Conservation (phyloP, 1,284 basidiomycete species). For the Moniliella sp. region DNA sequence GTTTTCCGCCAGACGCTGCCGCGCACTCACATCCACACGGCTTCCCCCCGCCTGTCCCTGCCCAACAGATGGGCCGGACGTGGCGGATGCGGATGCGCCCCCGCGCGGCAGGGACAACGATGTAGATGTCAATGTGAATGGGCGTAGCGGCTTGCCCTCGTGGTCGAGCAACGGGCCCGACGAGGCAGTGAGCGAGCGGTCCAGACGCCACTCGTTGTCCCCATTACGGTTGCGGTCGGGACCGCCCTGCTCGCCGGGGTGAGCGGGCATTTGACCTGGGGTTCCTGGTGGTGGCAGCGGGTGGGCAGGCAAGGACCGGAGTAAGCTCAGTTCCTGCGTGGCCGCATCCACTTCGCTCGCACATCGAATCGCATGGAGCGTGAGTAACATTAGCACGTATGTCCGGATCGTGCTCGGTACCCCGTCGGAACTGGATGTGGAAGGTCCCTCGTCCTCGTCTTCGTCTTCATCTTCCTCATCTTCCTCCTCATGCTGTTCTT, state of each 20-base stretch:
- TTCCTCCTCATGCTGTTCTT: constrained; percentile 12
- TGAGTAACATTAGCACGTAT: constrained; percentile 19
- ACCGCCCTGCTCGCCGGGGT: constrained; percentile 1
- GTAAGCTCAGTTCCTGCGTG: constrained; percentile 16
- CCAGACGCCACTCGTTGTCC: constrained; percentile 20
- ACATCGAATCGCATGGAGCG: constrained; percentile 12
- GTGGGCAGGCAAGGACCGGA: constrained; percentile 11
- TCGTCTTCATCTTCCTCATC: constrained; percentile 2
- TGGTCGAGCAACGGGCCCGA: constrained; percentile 15
- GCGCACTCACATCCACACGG: constrained; percentile 50
- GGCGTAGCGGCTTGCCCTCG: constrained; percentile 20
- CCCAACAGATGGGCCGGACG: constrained; percentile 40
- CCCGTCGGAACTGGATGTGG: background rate
- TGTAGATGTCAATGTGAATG: constrained; percentile 14
- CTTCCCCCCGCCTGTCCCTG: constrained; percentile 50
- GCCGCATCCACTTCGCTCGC: constrained; percentile 7
- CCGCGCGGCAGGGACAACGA: constrained; percentile 39
- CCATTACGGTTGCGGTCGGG: background rate
- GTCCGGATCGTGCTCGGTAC: constrained; percentile 5
- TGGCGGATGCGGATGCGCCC: constrained; percentile 37
- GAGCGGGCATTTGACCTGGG: background rate
- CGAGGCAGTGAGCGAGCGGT: constrained; percentile 3
- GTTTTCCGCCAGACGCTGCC: constrained; percentile 50
- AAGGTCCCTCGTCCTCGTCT: background rate
- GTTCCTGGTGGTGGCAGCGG: background rate